phyloP scores from a whole-genome alignment of 1,284 basidiomycete species.

The Peniophora sp. region DNA sequence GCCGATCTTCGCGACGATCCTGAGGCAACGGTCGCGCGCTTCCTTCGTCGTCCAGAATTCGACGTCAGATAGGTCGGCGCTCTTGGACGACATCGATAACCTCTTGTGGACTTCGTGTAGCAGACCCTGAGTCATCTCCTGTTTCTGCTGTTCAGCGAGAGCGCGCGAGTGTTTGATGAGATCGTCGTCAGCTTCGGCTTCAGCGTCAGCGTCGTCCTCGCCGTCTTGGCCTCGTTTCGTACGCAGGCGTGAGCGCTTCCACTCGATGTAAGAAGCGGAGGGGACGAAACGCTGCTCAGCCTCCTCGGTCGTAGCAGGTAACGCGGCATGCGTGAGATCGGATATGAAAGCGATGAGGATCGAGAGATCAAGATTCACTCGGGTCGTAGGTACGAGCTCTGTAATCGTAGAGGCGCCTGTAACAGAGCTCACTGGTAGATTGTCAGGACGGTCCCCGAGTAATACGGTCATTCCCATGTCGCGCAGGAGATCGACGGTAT shows the following conservation, averaged over 20 bases:
- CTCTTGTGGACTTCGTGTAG: constrained; percentile 47
- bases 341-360: constrained; percentile 77
- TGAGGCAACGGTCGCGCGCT: constrained; percentile 58
- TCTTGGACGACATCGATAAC: background rate
- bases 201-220: constrained; percentile 15
- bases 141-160: constrained; percentile 55
- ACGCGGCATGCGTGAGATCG: constrained; percentile 68
- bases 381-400: constrained; percentile 36
- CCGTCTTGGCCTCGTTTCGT: constrained; percentile 19
- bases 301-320: constrained; percentile 50
- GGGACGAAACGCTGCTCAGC: constrained; percentile 59
- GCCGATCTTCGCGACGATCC: constrained; percentile 68
- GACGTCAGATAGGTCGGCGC: constrained; percentile 17
- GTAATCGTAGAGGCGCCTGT: constrained; percentile 11
- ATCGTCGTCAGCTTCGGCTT: constrained; percentile 21
- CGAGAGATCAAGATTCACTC: constrained; percentile 76
- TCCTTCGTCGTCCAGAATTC: constrained; percentile 77
- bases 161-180: constrained; percentile 50
- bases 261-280: constrained; percentile 43
- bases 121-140: constrained; percentile 64
- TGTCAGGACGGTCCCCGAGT: constrained; percentile 48
- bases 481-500: constrained; percentile 48
- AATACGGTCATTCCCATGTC: constrained; percentile 60
- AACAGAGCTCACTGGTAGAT: constrained; percentile 15
- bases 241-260: constrained; percentile 34